phyloP scores from a whole-genome alignment of 148 eudicot species.

The Rhododendron simsii region DNA sequence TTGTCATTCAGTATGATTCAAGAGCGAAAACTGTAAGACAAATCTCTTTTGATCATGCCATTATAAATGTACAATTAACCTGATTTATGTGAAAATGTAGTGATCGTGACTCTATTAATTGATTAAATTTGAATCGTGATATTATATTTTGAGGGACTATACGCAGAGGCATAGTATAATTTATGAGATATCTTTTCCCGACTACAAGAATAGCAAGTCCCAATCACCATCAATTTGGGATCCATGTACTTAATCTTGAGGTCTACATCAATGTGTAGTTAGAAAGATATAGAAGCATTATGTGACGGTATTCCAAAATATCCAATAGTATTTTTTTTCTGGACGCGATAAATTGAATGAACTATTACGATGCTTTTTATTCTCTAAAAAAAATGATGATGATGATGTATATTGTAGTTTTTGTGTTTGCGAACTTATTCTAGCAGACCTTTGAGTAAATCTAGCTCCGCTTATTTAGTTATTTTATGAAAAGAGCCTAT shows the following conservation, averaged over 20 bases:
- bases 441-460: no score
- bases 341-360: not conserved
- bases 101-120: not conserved
- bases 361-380: not conserved
- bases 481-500: no score
- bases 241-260: not conserved
- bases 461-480: not conserved
- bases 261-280: not conserved
- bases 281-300: not conserved
- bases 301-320: not conserved
- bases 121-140: no score
- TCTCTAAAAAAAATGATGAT: no score
- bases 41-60: not conserved
- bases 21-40: no score
- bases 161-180: not conserved
- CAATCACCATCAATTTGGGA: not conserved
- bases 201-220: not conserved
- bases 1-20: no score
- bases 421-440: no score
- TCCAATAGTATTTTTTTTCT: not conserved
- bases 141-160: no score
- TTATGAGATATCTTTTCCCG: not conserved
- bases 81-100: not conserved
- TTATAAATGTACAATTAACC: not conserved
- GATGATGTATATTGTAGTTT: not conserved